Evolutionary conservation across 2,329 filamentous ascomycete genomes (phyloP).

Genomic region (Chlorencoelia australis): DNA sequence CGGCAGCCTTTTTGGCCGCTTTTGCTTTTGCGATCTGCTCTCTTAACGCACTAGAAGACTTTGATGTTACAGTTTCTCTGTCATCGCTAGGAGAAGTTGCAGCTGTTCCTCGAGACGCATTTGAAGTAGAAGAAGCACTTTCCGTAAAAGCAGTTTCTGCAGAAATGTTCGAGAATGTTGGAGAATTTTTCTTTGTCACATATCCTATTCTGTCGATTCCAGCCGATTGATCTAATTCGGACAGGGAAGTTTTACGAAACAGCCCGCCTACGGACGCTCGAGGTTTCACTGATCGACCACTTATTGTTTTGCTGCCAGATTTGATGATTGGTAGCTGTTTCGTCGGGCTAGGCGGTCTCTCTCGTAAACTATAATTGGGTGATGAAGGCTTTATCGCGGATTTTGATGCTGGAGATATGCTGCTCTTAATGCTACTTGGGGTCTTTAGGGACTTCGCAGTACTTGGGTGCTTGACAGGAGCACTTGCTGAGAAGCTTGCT

Average conservation of each 20-base stretch:
- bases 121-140: conserved; percentile 15
- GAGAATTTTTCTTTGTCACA: conserved; percentile 17
- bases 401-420: conserved; percentile 10
- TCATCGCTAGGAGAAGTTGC: conserved; percentile 23
- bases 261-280: conserved; percentile 44
- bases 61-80: conserved; percentile 38
- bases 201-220: conserved; percentile 19
- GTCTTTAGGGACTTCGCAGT: conserved; percentile 30
- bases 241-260: conserved; percentile 44
- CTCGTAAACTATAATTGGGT: conserved; percentile 23
- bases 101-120: conserved; percentile 12
- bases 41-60: conserved; percentile 70
- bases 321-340: conserved; percentile 23
- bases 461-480: conserved; percentile 31
- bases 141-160: conserved; percentile 19
- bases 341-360: conserved; percentile 28
- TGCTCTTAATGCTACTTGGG: conserved; percentile 22
- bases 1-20: conserved; percentile 56
- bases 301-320: conserved; percentile 37
- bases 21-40: conserved; percentile 92
- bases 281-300: conserved; percentile 37
- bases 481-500: conserved; percentile 33
- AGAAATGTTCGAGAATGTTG: conserved; percentile 22
- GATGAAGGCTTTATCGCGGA: conserved; percentile 29
- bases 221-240: conserved; percentile 29